Base-by-base conservation (phyloP, 139 green algal genomes). In the Spirogloea muscicola region DNA sequence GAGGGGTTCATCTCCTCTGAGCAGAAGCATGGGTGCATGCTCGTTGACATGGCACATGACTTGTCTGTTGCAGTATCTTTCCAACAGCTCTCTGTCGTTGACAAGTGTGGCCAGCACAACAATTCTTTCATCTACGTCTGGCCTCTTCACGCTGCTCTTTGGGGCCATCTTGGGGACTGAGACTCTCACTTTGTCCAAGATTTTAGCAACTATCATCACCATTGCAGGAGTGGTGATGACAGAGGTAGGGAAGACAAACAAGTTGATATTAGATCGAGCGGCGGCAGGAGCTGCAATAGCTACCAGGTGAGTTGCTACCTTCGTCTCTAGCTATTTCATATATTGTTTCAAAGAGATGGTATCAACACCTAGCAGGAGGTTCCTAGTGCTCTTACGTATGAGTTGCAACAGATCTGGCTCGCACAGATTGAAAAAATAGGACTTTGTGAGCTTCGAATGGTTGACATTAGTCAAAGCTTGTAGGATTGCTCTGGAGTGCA, bases 91-190 rank as follows among this genome's bases (percentile, higher is more conserved):
- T 42, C 58, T 76, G 39, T 76, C 67, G 10, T 38, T 76, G n/a
- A 76, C 67, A 69, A 77, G 69, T 10, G 69, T 77, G 29, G 69
- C 69, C 29, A 71, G 55, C 51, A 77, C 69, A 38, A 77, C 69
- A 25, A 77, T 77, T 41, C 44, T 77, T 31, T 77, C 69, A 34
- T 77, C 69, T 21, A 77, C 69, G 10, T 69, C 69, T 34, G 69
- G 69, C 13, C 69, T 77, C n/a, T 77, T 77, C 55, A 77, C 69
- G 27, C 69, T 77, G n/a, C 48, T 77, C 31, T 57, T 77, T 10
- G 69, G 69, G 10, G 69, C 44, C 7, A 70, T 31, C 2, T 10
- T 77, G 18, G 69, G 69, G 21, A 40, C 58, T 9, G 69, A 77
- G 3, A 49, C 34, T 7, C 38, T 77, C 31, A 72, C 69, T 25